Evolutionary conservation across 2,329 filamentous ascomycete species (phyloP).

Genomic region (Rutstroemia sp.): DNA sequence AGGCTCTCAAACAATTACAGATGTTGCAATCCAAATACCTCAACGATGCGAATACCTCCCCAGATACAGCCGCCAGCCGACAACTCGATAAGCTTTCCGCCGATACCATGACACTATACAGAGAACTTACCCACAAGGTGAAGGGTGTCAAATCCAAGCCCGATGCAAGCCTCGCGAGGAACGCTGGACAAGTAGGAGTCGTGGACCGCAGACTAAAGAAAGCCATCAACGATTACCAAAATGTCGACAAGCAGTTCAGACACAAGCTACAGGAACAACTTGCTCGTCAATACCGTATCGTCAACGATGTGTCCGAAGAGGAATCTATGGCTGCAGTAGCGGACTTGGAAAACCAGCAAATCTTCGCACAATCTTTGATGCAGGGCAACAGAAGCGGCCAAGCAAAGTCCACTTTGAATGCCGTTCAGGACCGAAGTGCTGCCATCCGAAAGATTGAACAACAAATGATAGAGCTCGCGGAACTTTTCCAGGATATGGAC

Average conservation of each 20-base stretch:
- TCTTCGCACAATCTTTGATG: conserved; percentile 84
- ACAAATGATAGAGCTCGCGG: conserved; percentile 78
- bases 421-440: conserved; percentile 75
- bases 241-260: conserved; percentile 71
- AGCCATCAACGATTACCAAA: conserved; percentile 76
- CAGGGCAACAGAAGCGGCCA: conserved; percentile 74
- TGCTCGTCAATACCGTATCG: conserved; percentile 84
- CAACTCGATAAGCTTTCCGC: conserved; percentile 67
- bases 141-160: conserved; percentile 80
- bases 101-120: conserved; percentile 79
- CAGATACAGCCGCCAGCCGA: conserved; percentile 27
- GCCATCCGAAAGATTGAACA: conserved; percentile 88
- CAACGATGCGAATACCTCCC: too few relatives aligned
- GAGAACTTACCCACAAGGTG: conserved; percentile 69
- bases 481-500: conserved; percentile 87
- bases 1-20: conserved; percentile 64
- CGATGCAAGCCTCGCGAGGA: conserved; percentile 64
- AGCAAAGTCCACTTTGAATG: conserved; percentile 69
- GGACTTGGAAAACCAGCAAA: conserved; percentile 60
- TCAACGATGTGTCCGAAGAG: conserved; percentile 67
- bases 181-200: conserved; percentile 72
- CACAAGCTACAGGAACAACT: conserved; percentile 77
- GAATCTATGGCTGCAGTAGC: conserved; percentile 75
- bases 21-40: conserved; percentile 36
- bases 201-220: conserved; percentile 73